Evolutionary conservation across 1,284 basidiomycete genomes (phyloP).

Genomic region (Wallemia ichthyophaga): DNA sequence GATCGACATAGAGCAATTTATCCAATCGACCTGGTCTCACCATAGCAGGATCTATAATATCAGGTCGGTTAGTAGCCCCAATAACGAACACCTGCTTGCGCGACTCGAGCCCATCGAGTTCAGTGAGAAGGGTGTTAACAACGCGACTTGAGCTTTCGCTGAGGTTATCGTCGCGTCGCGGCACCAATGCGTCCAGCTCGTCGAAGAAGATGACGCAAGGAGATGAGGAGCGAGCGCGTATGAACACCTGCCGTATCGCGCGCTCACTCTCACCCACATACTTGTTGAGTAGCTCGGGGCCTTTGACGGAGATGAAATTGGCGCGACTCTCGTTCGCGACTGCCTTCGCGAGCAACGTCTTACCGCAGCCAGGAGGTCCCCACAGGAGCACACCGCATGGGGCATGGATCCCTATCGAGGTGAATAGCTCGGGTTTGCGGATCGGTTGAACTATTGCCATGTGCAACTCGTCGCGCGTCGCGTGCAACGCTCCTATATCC

Average conservation of each 20-base stretch:
- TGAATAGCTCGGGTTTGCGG: slow-evolving; percentile 60
- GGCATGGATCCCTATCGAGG: slow-evolving; percentile 50
- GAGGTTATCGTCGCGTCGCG: slow-evolving; percentile 64
- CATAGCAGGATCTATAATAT: slow-evolving; percentile 98
- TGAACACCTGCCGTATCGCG: slow-evolving; percentile 77
- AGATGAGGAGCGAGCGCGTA: slow-evolving; percentile 51
- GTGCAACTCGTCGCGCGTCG: slow-evolving; percentile 61
- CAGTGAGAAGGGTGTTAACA: slow-evolving; percentile 85
- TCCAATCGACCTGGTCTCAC: slow-evolving; percentile 82
- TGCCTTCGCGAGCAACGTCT: slow-evolving; percentile 68
- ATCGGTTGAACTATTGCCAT: slow-evolving; percentile 97
- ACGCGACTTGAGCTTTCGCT: slow-evolving; percentile 90
- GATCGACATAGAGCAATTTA: slow-evolving; percentile 84
- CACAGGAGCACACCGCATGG: slow-evolving; percentile 74
- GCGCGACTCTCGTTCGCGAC: slow-evolving; percentile 74
- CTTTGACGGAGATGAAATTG: slow-evolving; percentile 93
- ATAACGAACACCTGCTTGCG: slow-evolving; percentile 83
- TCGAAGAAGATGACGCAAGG: slow-evolving; percentile 87
- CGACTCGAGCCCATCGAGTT: slow-evolving; percentile 73
- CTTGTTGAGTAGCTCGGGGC: slow-evolving; percentile 89
- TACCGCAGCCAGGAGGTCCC: slow-evolving; percentile 89
- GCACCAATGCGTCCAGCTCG: slow-evolving; percentile 85
- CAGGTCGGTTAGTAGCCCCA: slow-evolving; percentile 88
- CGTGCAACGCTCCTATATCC: slow-evolving; percentile 71
- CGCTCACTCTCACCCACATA: slow-evolving; percentile 94